These are phyloP conservation scores for Blastobotrys chiropterorum DNA, from an alignment of 805 yeast genomes.

Conservation along the genomic window DNA sequence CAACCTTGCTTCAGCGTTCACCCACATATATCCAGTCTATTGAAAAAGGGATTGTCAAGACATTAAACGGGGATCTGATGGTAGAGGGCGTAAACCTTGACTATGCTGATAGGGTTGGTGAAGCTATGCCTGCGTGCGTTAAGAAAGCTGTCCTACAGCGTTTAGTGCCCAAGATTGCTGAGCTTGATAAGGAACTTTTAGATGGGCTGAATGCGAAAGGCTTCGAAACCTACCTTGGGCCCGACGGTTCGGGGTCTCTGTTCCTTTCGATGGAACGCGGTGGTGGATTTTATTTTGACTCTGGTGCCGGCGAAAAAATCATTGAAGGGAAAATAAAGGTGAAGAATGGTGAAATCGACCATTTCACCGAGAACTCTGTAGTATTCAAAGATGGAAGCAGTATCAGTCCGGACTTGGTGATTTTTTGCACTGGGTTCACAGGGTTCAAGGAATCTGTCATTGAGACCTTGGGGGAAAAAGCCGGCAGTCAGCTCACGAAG, in stretches of 20 bases:
- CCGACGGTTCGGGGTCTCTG: conserved; percentile 39
- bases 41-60: conserved; percentile 30
- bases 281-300: conserved; percentile 44
- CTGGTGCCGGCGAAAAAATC: conserved; percentile 39
- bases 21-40: conserved; percentile 39
- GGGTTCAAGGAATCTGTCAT: conserved; percentile 39
- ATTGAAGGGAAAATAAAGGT: conserved; percentile 36
- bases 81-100: conserved; percentile 35
- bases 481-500: conserved; percentile 31
- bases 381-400: conserved; percentile 35
- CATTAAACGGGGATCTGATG: conserved; percentile 30
- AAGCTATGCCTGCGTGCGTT: conserved; percentile 33
- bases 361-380: conserved; percentile 36
- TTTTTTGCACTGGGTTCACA: conserved; percentile 42
- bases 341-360: conserved; percentile 33
- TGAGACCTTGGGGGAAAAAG: conserved; percentile 34
- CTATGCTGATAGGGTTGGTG: conserved; percentile 35
- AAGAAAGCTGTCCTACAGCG: conserved; percentile 35
- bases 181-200: conserved; percentile 30
- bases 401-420: conserved; percentile 35
- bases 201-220: conserved; percentile 33
- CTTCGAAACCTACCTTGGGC: conserved; percentile 38
- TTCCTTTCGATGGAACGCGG: conserved; percentile 38
- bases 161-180: conserved; percentile 25
- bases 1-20: conserved; percentile 42